Conservation (phyloP, 495 filamentous ascomycete species). For the Amphirosellinia nigrospora region DNA sequence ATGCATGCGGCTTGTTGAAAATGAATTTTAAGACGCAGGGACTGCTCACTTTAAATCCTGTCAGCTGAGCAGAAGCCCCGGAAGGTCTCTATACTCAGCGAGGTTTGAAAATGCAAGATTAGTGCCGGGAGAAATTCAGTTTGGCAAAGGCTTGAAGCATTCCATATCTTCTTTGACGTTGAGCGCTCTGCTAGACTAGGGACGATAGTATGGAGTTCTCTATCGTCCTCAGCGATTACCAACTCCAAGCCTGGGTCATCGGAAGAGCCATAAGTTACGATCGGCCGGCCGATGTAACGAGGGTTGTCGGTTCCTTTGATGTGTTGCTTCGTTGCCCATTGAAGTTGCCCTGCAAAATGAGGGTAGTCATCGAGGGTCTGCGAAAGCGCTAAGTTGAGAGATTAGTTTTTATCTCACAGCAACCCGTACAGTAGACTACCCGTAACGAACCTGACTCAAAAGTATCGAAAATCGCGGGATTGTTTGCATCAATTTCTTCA, state of each 20-base stretch:
- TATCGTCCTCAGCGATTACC: slow-evolving; percentile 25
- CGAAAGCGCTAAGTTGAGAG: slow-evolving; percentile 31
- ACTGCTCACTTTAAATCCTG: slow-evolving; percentile 35
- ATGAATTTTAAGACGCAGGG: neutral
- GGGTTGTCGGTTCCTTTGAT: slow-evolving; percentile 32
- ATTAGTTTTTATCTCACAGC: neutral
- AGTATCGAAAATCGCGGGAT: slow-evolving; percentile 32
- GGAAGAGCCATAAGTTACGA: slow-evolving; percentile 31
- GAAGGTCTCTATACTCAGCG: slow-evolving; percentile 34
- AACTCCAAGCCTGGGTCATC: slow-evolving; percentile 40
- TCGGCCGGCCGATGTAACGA: slow-evolving; percentile 30
- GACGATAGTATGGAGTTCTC: slow-evolving; percentile 35
- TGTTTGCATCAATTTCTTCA: slow-evolving; percentile 26
- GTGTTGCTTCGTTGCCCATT: slow-evolving; percentile 32
- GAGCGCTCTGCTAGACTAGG: slow-evolving; percentile 40
- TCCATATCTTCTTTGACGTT: slow-evolving; percentile 37
- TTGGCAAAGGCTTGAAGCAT: slow-evolving; percentile 34
- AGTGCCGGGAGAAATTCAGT: slow-evolving; percentile 28
- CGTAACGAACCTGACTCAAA: slow-evolving; percentile 32
- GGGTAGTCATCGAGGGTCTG: slow-evolving; percentile 45
- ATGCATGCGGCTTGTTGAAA: neutral
- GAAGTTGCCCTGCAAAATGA: slow-evolving; percentile 46
- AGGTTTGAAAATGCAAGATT: slow-evolving; percentile 35
- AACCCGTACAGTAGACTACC: neutral
- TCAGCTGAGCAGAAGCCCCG: slow-evolving; percentile 49